Conservation (phyloP, 805 yeast genomes). For the Candida parachauliodes region DNA sequence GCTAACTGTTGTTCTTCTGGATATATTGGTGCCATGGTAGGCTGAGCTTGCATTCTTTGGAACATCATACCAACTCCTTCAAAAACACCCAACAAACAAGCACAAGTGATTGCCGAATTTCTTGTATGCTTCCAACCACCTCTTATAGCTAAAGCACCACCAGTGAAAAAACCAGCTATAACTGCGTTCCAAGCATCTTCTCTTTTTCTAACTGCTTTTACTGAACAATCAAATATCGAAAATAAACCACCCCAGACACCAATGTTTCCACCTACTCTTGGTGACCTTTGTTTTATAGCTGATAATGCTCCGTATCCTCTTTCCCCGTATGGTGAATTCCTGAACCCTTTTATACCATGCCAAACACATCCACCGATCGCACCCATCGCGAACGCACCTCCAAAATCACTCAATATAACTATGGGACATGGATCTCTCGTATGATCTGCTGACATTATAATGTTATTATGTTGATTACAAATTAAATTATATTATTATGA, state of each 20-base stretch:
- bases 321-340: constrained; percentile 97
- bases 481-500: too few relatives aligned
- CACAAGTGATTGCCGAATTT: constrained; percentile 96
- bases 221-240: constrained; percentile 92
- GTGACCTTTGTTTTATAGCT: constrained; percentile 94
- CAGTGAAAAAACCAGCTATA: constrained; percentile 95
- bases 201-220: constrained; percentile 92
- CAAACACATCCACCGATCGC: constrained; percentile 97
- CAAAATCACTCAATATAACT: constrained; percentile 93
- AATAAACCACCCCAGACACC: constrained; percentile 99
- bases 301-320: constrained; percentile 84
- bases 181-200: constrained; percentile 99
- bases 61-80: constrained; percentile 98
- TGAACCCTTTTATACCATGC: constrained; percentile 98
- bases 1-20: constrained; percentile 38
- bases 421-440: constrained; percentile 99
- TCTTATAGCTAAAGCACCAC: constrained; percentile 96
- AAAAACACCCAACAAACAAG: constrained; percentile 90
- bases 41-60: constrained; percentile 85
- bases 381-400: constrained; percentile 99
- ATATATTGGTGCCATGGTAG: constrained; percentile 44
- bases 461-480: too few relatives aligned
- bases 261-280: constrained; percentile 97
- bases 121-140: constrained; percentile 98
- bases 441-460: constrained; percentile 95